These are phyloP conservation scores for Paramecium sexaurelia DNA, from an alignment of 73 alveolate species.

Conservation along the genomic window DNA sequence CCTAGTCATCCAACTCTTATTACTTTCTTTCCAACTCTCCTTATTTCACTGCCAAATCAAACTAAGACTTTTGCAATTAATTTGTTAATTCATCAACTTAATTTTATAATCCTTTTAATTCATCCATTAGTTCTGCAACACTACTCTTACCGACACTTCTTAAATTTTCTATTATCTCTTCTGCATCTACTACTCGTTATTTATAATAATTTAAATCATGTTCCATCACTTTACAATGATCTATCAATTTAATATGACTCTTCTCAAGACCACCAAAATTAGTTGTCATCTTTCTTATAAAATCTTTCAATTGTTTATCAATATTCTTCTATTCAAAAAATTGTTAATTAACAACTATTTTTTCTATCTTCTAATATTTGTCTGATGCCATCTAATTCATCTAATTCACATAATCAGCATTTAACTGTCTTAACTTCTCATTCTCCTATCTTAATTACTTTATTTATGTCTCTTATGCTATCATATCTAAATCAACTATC, in stretches of 20 bases:
- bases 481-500: background rate
- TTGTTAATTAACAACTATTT: slow-evolving; percentile 54
- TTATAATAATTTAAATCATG: slow-evolving; percentile 61
- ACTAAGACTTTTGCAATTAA: background rate
- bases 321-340: slow-evolving; percentile 63
- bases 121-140: slow-evolving; percentile 52
- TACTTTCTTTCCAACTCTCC: slow-evolving; percentile 20
- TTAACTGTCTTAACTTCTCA: slow-evolving; percentile 59
- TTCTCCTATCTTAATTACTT: slow-evolving; percentile 45
- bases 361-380: slow-evolving; percentile 56
- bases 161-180: slow-evolving; percentile 55
- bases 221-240: slow-evolving; percentile 69
- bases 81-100: slow-evolving; percentile 9
- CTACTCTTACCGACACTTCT: slow-evolving; percentile 50
- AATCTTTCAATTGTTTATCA: slow-evolving; percentile 63
- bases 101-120: slow-evolving; percentile 20
- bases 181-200: slow-evolving; percentile 64
- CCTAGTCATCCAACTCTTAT: slow-evolving; percentile 3
- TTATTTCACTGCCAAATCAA: slow-evolving; percentile 31
- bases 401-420: slow-evolving; percentile 57
- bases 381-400: slow-evolving; percentile 61
- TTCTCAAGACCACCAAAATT: slow-evolving; percentile 63
- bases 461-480: slow-evolving; percentile 1
- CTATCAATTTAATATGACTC: slow-evolving; percentile 52
- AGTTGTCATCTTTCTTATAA: slow-evolving; percentile 61